Base-by-base conservation (phyloP, 2,329 filamentous ascomycete genomes). In the Thielaviopsis euricoi region DNA sequence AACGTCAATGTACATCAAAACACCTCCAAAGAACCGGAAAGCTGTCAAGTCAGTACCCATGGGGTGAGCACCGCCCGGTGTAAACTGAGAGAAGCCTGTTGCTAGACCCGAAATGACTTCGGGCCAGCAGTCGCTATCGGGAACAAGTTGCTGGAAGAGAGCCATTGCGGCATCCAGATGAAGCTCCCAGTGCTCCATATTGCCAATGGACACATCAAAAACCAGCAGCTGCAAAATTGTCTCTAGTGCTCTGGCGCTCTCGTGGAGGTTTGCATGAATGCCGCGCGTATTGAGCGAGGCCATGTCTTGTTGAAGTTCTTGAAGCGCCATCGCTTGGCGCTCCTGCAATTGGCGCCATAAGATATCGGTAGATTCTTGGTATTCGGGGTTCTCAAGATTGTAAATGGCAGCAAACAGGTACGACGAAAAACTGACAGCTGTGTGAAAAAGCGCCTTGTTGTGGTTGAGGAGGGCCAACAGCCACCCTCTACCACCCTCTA, bases 401-500 rank as follows among this genome's bases (percentile, higher is more conserved):
- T 61, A 61, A 15, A 74, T 66, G 37, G 77, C 68, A 61, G 73
- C 73, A 63, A 79, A 76, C 66, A 81, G 82, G 66, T 80, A 82
- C 1, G 76, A 74, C 0, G 76, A 75, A 22, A 83, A 71, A 25
- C 77, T 76, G 19, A 82, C 69, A 52, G 75, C 73, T 1, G 77
- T 76, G 65, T 82, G 78, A 66, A 77, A 81, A 21, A 82, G 71
- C 1, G 78, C 72, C 61, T 76, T 78, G 66, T 80, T 82, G 60
- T 73, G 75, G 58, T 78, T 72, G 10, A 83, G 70, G 49, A 80
- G 69, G 29, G 77, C 74, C 40, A 84, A 68, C 26, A 84, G 70
- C 81, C 81, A 85, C 25, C 76, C 74, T 53, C 77, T 74, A 15
- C 80, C 81, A n/a, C 78, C 76, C 58, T 77, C 71, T 3, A 78